Base-by-base conservation (phyloP, 805 yeast species). In the Cyberlindnera maritima region DNA sequence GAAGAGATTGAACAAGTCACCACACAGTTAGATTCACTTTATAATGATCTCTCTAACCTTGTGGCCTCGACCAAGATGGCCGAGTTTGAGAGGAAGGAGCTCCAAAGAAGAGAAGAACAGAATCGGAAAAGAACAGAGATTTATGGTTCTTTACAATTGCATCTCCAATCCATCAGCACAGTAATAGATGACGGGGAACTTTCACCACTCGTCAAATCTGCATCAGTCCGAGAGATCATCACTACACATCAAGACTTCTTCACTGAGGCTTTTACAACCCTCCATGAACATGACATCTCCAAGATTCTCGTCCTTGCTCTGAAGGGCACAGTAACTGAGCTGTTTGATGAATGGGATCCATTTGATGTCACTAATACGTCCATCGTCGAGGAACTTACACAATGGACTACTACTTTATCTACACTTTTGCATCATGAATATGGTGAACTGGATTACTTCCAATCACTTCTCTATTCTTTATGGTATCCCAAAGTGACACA, bases 321-420 rank as follows among this genome's bases (percentile, higher is more conserved):
- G 5, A 52, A 49, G 14, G 62, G 67, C 2, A n/a, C 47, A 3
- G 44, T 61, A 18, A 13, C 32, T 1, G 12, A 35, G 3, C 26
- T 53, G 7, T 50, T 74, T 20, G 54, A 51, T 1, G 4, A 47
- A 2, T 77, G 81, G 78, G 59, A 66, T 35, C 72, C 75, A 0
- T 50, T 62, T 4, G 57, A 63, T 13, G 54, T 73, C 9, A 62
- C 66, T 3, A 52, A 59, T 10, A 59, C 64, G 1, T 47, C 49
- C 2, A 43, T 73, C 12, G 50, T 66, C 0, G 69, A 65, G 18
- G 49, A 52, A 3, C 49, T 74, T 13, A n/a, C 49, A 0, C 48
- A 48, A 3, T 67, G 68, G 69, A 57, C 54, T n/a, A 40, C 46
- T 0, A 21, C 59, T 2, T 13, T 58, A 1, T 50, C 57, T 3